These are phyloP conservation scores for Aspergillus pseudonomiae DNA, from an alignment of 2,329 filamentous ascomycete species.

Conservation along the genomic window DNA sequence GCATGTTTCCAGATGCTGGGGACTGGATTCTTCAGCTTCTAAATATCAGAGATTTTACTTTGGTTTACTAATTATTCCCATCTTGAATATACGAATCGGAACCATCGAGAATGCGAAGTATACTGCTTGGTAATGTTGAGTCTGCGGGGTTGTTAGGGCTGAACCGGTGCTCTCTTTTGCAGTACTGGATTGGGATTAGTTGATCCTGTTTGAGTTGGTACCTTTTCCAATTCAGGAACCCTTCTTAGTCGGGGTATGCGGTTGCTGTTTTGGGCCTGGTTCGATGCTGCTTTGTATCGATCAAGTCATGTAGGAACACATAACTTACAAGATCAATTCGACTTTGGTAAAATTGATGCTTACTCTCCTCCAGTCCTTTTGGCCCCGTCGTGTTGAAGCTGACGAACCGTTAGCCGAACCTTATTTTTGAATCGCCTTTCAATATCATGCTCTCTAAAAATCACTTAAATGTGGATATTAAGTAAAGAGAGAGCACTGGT, in stretches of 20 bases:
- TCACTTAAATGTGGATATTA: not conserved
- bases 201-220: not conserved
- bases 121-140: not conserved
- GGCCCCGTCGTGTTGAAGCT: not conserved
- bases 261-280: no score
- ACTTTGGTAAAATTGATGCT: no score
- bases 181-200: not conserved
- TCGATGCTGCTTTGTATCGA: no score
- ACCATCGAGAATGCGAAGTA: not conserved
- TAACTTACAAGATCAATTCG: no score
- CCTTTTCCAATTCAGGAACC: not conserved
- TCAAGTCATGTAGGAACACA: not conserved
- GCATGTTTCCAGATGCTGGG: not conserved
- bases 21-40: not conserved
- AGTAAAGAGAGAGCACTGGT: not conserved
- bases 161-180: no score
- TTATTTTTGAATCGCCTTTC: not conserved
- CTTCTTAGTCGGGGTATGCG: no score
- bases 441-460: not conserved
- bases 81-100: not conserved
- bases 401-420: not conserved
- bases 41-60: not conserved
- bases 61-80: not conserved
- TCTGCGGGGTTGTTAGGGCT: no score
- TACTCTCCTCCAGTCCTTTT: not conserved